Evolutionary conservation across 169 alveolate genomes (phyloP), one percentile per base, ranked within the genome.

Genomic region (Perkinsus olseni): DNA sequence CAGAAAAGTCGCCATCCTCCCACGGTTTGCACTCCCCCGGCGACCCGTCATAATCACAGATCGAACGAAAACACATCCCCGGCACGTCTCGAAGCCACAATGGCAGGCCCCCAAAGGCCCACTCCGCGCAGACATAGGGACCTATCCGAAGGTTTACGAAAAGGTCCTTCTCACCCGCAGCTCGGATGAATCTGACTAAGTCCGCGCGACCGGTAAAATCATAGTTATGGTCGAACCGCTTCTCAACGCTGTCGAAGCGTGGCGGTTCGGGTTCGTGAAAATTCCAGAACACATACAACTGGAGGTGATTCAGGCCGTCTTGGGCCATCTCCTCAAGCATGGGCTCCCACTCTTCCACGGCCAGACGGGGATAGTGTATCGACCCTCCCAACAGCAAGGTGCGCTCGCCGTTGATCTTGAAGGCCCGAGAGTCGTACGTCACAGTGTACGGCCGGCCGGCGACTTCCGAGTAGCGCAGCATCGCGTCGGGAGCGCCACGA

Each of bases 51-150:
- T 62, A 62, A 31, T 34, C 91, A 74, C 40, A 36, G 24, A 36
- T 13, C 11, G 38, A 38, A 6, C 91, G 91, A 38, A 74, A 74
- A 36, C 48, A 31, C 91, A 74, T 74, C 38, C 91, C 91, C 45
- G 4, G 39, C 39, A 74, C 91, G 39, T 31, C 91, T 13, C 91
- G 38, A 0, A 74, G 91, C 91, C 91, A 74, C 91, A 74, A 21
- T 3, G 91, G 91, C 1, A 74, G 38, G 91, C 91, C 91, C 1
- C 91, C 91, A 24, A 36, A 74, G 17, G 91, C 31, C 91, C 91
- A 74, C 24, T 74, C 91, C 37, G 91, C 91, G 24, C 91, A 74
- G n/a, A 74, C 91, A 38, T 74, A 74, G 40, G 91, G 91, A 0
- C 91, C 91, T 38, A 38, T 31, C 48, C 91, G 91, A 31, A 74